Evolutionary conservation across 805 yeast genomes (phyloP).

Genomic region (Starmerella stellata): DNA sequence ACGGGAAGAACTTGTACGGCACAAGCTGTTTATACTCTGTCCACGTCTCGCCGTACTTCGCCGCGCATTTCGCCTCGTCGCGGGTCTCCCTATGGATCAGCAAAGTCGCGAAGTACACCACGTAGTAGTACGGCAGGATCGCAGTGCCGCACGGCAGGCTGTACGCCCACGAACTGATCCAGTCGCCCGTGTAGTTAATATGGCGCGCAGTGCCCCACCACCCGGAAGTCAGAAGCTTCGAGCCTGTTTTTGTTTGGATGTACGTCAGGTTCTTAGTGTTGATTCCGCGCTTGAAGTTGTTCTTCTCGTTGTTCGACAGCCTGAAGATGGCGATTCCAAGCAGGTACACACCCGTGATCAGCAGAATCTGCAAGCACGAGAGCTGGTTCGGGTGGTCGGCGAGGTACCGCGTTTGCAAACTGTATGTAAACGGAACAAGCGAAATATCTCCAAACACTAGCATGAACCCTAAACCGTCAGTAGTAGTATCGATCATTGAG

Average conservation of each 20-base stretch:
- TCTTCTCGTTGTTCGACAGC: conserved; percentile 67
- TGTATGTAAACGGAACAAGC: conserved; percentile 80
- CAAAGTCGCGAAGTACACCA: conserved; percentile 61
- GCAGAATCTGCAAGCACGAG: conserved; percentile 26
- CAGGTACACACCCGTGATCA: conserved; percentile 33
- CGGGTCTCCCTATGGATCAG: conserved; percentile 75
- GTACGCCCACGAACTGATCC: conserved; percentile 84
- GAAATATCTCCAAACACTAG: conserved; percentile 84
- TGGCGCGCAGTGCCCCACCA: conserved; percentile 96
- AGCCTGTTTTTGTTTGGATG: conserved; percentile 57
- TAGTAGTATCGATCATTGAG: conserved; percentile 88
- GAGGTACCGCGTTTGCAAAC: conserved; percentile 68
- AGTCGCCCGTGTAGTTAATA: conserved; percentile 88
- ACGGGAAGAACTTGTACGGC: conserved; percentile 83
- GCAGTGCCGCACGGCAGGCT: conserved; percentile 72
- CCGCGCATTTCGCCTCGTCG: conserved; percentile 80
- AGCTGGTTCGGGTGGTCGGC: conserved; percentile 43
- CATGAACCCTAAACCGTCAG: conserved; percentile 97
- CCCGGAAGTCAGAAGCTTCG: conserved; percentile 68
- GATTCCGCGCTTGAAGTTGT: conserved; percentile 63
- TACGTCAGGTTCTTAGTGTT: conserved; percentile 45
- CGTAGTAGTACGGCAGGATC: conserved; percentile 76
- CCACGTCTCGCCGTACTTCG: conserved; percentile 79
- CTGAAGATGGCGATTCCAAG: conserved; percentile 71
- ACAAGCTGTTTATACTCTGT: conserved; percentile 58